Percentiles rank a stretch among this genome's conserved stretches.
These are phyloP conservation scores for Strobilomyces echinocephalus DNA, from an alignment of 768 basidiomycete genomes.

Conservation along the genomic window DNA sequence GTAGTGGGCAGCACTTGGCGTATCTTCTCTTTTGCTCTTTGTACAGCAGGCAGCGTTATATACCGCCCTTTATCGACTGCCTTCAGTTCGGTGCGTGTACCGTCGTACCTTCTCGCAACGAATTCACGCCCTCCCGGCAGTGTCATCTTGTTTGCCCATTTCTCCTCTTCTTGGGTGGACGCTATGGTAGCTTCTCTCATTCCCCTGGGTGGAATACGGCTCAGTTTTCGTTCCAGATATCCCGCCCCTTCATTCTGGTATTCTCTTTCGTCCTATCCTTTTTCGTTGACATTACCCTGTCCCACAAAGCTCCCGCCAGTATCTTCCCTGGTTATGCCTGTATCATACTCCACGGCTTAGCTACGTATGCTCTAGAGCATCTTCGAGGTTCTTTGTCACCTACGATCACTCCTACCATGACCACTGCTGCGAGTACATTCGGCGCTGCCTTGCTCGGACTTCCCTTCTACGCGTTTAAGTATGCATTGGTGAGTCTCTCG, in stretches of 20 bases:
- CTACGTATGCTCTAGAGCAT: slow-evolving; percentile 60
- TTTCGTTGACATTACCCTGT: slow-evolving; percentile 47
- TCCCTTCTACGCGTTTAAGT: slow-evolving; percentile 59
- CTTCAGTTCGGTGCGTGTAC: slow-evolving; percentile 57
- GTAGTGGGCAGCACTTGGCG: slow-evolving; percentile 69
- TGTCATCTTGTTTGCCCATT: slow-evolving; percentile 65
- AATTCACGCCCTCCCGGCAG: slow-evolving; percentile 33
- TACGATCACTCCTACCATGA: slow-evolving; percentile 52
- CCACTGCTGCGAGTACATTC: slow-evolving; percentile 51
- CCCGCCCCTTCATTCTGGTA: slow-evolving; percentile 44
- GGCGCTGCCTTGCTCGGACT: slow-evolving; percentile 62
- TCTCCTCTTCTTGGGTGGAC: slow-evolving; percentile 63
- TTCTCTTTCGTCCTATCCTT: slow-evolving; percentile 52
- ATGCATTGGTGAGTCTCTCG: slow-evolving; percentile 46
- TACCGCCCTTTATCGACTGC: slow-evolving; percentile 62
- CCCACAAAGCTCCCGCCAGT: slow-evolving; percentile 35
- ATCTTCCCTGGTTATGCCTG: slow-evolving; percentile 65
- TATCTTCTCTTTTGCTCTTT: slow-evolving; percentile 62
- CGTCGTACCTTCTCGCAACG: not conserved
- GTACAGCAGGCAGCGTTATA: slow-evolving; percentile 65
- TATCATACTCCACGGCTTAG: slow-evolving; percentile 51
- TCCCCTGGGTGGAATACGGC: slow-evolving; percentile 36
- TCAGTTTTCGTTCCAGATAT: slow-evolving; percentile 35
- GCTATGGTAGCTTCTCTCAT: slow-evolving; percentile 42
- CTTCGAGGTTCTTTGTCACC: slow-evolving; percentile 55